A percentile compares a stretch with the other conserved stretches of the same genome.
Evolutionary conservation across 2,329 filamentous ascomycete species (phyloP).

Genomic region (Didymellaceae sp.): DNA sequence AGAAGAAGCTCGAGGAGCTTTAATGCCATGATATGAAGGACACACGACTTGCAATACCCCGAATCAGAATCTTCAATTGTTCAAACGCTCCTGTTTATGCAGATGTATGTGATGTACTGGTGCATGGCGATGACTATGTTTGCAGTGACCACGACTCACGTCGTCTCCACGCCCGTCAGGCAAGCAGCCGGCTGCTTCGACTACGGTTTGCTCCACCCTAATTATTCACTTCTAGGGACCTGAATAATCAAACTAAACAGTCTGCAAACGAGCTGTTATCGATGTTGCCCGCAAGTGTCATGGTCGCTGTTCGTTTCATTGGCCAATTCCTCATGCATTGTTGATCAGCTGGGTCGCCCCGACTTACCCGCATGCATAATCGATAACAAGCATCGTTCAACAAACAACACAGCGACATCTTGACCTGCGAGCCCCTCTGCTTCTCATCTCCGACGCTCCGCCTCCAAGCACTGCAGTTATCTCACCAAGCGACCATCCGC

Average conservation of each 20-base stretch:
- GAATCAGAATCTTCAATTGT: conserved; percentile 32
- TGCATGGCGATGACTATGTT: too few relatives aligned
- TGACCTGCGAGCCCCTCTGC: conserved; percentile 5
- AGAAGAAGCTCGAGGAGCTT: conserved; percentile 28
- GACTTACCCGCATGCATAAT: conserved; percentile 19
- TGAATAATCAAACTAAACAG: background rate
- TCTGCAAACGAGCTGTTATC: conserved; percentile 13
- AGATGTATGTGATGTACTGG: conserved; percentile 1
- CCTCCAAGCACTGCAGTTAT: conserved; percentile 7
- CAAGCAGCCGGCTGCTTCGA: too few relatives aligned
- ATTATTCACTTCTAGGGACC: background rate
- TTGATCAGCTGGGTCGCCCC: conserved; percentile 30
- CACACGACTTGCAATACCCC: conserved; percentile 44
- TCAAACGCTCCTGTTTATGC: conserved; percentile 3
- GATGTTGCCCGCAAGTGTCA: conserved; percentile 5
- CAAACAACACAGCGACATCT: conserved; percentile 8
- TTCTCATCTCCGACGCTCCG: conserved; percentile 9
- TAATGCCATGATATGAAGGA: conserved; percentile 47
- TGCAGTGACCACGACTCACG: too few relatives aligned
- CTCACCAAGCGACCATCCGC: conserved; percentile 23
- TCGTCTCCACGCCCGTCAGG: too few relatives aligned
- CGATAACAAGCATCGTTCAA: conserved; percentile 20
- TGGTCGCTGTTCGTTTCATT: conserved; percentile 21
- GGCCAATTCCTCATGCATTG: conserved; percentile 30
- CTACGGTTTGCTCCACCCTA: background rate